Base-by-base conservation (phyloP, 495 filamentous ascomycete genomes). In the Daldinia concentrica region DNA sequence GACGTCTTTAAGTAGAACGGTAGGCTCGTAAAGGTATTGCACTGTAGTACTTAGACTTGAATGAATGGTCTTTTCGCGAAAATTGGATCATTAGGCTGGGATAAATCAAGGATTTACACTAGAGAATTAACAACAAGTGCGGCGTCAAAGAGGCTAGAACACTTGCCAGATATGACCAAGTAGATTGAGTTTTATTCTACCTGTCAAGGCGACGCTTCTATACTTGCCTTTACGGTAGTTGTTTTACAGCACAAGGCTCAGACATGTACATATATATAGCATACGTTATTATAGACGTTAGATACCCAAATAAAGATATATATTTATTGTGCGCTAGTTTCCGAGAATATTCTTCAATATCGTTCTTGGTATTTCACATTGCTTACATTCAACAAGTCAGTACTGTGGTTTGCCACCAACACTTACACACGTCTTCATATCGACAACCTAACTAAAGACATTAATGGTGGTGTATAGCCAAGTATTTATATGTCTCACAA, bases 291-390 rank as follows among this genome's bases (percentile, higher is more conserved):
- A 62, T 62, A 59, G 51, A 63, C 19, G 9, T 58, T 62, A 71
- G 68, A 71, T 71, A 71, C 68, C 68, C 62, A 66, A 57, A 69
- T 71, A 66, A 58, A 65, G 11, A 65, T 55, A 62, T 58, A 29
- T 34, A 41, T 62, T 68, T 62, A 62, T 62, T 51, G 30, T 62
- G 26, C 6, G 1, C 30, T 24, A 3, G 51, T 11, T 24, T 48
- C 19, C 19, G 9, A 24, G 11, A 17, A 48, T 14, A 24, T 12
- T 22, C 43, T 9, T 4, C 43, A 9, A 4, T 48, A 4, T 48
- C 7, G 11, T 24, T 48, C 2, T 48, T 48, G 43, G 9, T 48
- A 9, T 48, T 24, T 48, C 12, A 48, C n/a, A 14, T 22, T 48
- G 2, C 17, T 3, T 48, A 48, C 8, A 11, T 48, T 24, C 2